Evolutionary conservation across 1,284 basidiomycete species (phyloP), one percentile per base, ranked within the genome.

Genomic region (Sporisorium iseilematis-ciliati): DNA sequence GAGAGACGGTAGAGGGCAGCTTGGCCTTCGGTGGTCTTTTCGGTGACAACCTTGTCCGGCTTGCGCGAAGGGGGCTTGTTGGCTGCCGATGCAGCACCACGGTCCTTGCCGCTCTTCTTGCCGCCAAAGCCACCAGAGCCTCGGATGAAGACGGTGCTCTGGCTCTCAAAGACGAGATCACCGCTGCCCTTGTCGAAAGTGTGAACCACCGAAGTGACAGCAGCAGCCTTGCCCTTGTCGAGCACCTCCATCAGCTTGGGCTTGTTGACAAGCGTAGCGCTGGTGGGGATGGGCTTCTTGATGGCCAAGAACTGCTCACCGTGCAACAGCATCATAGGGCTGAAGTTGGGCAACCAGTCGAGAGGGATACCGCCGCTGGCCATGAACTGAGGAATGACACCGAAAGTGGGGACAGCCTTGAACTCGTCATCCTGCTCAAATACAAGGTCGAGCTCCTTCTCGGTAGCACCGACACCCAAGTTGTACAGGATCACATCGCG

Each of bases 271-370:
- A 98, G 87, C n/a, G 91, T 91, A 3, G 90, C 95, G 70, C 89
- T 91, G 0, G 93, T 94, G 0, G 96, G 95, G 75, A 98, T 93
- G 0, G 92, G 91, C 61, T 88, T 91, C 83, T 93, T 92, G 86
- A 99, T 94, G 71, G 91, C 89, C 70, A 99, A 88, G 86, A 94
- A 98, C 85, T 99, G 97, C 86, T 99, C 96, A 65, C 96, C 96
- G 86, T 99, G 97, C 29, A 99, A 89, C n/a, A 99, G 88, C 87
- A 95, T 97, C 69, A 94, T 93, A 89, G 94, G 94, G 85, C 69
- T 95, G 88, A 92, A 99, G 87, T 97, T 93, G 25, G 96, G 96
- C 71, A 99, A 87, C 90, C 91, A 96, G 87, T 93, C 94, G 48
- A 95, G 87, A 18, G 91, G 73, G 21, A 84, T 61, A 35, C 69